Evolutionary conservation across 2,329 filamentous ascomycete genomes (phyloP), one percentile per base, ranked within the genome.

Genomic region (Penicillium psychrosexuale): DNA sequence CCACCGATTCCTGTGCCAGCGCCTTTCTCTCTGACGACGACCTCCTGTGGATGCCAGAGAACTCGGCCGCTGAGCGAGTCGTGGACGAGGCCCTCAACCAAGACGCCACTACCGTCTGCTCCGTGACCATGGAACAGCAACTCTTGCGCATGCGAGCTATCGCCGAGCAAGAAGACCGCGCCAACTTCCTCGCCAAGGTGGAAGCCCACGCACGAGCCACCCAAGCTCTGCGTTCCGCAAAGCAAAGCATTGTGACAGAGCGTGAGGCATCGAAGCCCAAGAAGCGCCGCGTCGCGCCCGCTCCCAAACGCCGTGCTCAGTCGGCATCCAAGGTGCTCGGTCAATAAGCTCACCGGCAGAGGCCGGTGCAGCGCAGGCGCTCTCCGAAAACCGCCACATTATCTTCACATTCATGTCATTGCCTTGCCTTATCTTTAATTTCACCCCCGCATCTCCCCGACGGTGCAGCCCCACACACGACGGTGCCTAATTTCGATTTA

Each of bases 21-120:
- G 71, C 74, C 43, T 76, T 73, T 48, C 70, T 76, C 28, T 75
- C 74, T 12, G 74, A 76, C 44, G 74, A 76, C 54, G 74, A 76
- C 44, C 68, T 76, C 36, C 71, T 72, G 56, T 68, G 68, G 51
- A 66, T 67, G 51, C 66, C 67, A n/a, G 61, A 67, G 48, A 60
- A 66, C 12, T 58, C 70, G 4, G 58, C 60, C 5, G 60, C 62
- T 1, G 68, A 69, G 28, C 49, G 57, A 6, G 61, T 58, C 5
- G 56, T 70, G 45, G 68, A 71, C 19, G 69, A 72, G 42, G 64
- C 63, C 1, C 58, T 61, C 4, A 58, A 57, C 12, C 45, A 64
- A 27, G 61, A 67, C 27, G 60, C 66, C 5, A 58, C 64, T 51
- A 56, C 62, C 12, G 54, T 57, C 11, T 59, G 51, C 51, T 69